Evolutionary conservation across 1,284 basidiomycete species (phyloP).

Genomic region (Blastosporella zonata): DNA sequence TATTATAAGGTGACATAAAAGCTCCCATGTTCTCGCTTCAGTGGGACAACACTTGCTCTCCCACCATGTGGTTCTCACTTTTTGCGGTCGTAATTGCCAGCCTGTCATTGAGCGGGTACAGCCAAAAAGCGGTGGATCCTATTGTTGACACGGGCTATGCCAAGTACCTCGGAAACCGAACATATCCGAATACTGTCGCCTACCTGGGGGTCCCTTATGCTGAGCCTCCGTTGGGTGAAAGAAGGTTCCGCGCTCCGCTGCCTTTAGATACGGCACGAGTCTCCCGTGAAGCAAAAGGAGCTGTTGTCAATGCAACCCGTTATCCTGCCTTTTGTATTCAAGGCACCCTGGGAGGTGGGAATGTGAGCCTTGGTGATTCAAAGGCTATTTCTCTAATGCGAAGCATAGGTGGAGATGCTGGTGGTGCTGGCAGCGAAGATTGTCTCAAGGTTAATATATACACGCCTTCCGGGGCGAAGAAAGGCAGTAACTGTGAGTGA

Average conservation of each 20-base stretch:
- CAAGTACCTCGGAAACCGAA: constrained; percentile 49
- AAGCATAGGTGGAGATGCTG: constrained; percentile 43
- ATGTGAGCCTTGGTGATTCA: not conserved
- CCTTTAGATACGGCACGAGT: constrained; percentile 43
- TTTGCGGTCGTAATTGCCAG: constrained; percentile 11
- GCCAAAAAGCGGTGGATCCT: constrained; percentile 8
- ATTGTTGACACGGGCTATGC: constrained; percentile 51
- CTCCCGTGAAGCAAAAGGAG: constrained; percentile 29
- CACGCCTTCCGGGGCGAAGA: constrained; percentile 42
- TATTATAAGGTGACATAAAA: not conserved
- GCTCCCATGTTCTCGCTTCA: constrained; percentile 8
- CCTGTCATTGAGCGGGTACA: constrained; percentile 12
- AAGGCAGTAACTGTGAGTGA: constrained; percentile 39
- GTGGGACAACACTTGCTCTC: not conserved
- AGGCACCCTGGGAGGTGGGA: constrained; percentile 46
- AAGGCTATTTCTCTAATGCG: constrained; percentile 1
- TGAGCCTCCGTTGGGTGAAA: constrained; percentile 50
- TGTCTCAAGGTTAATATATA: constrained; percentile 56
- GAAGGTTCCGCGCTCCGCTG: constrained; percentile 48
- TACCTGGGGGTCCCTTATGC: constrained; percentile 57
- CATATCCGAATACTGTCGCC: constrained; percentile 51
- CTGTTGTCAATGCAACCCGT: constrained; percentile 43
- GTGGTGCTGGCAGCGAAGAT: constrained; percentile 61
- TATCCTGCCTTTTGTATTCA: constrained; percentile 60
- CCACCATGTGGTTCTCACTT: constrained; percentile 17